Base-by-base conservation (phyloP, 345 rosid species). In the Limnanthes douglasii region DNA sequence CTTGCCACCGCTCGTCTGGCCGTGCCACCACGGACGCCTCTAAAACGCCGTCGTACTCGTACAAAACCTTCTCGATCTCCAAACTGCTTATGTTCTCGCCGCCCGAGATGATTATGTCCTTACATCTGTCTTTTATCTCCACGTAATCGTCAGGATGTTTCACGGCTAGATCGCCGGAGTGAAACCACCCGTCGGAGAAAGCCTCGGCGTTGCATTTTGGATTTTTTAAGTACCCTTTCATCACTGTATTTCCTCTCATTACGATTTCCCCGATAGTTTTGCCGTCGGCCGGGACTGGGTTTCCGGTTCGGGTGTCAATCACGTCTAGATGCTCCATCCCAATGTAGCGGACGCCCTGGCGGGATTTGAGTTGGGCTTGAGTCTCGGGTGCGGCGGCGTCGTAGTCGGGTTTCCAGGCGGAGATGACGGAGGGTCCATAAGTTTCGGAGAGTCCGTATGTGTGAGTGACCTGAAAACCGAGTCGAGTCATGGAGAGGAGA, bases 1-100 rank as follows among this genome's bases (percentile, higher is more conserved):
- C 98, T 4, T 84, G 92, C 96, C 96, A 80, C 8, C 63, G 69
- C 51, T 73, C 82, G 5, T 84, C 83, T 0, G 78, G 71, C 57
- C 93, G 68, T 8, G 94, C 94, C 34, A 84, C 98, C 22, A 80
- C 94, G 0, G 94, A 77, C 6, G 61, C 94, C 73, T 90, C 98
- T 21, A 68, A 62, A 28, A 90, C 57, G 0, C 77, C 84, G 0
- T 88, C 94, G 45, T 84, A 88, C 2, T 56, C 26, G 60, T 84
- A 90, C 0, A 90, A 30, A 2, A 45, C 31, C 43, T 85, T 84
- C 57, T 84, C 94, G 0, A 80, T 62, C 64, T 80, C 96, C 18
- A 90, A 62, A 19, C 93, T 90, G n/a, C 98, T 84, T 13, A 80
- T 90, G 66, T 80, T 90, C 48, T 90, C 98, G 2, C 94, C 98